Percentiles rank a stretch among this genome's conserved stretches.
phyloP scores from a whole-genome alignment of 1,284 basidiomycete genomes.

The Phlebopus sp. region DNA sequence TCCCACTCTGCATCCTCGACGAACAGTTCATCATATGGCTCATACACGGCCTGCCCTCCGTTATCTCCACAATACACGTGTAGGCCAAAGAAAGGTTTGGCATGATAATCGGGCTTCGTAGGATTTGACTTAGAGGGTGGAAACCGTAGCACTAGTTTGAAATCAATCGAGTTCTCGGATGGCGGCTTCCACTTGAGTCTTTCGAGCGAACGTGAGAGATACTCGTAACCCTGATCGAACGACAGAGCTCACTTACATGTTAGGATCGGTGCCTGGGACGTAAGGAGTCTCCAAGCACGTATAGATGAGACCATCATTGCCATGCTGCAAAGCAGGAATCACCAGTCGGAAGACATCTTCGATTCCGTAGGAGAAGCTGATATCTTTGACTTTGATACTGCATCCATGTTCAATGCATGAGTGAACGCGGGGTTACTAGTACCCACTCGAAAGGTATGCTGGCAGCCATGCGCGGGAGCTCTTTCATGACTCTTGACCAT shows the following conservation, averaged over 20 bases:
- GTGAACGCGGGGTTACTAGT: constrained; percentile 3
- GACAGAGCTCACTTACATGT: constrained; percentile 66
- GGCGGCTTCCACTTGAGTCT: constrained; percentile 99
- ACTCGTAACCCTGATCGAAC: constrained; percentile 1
- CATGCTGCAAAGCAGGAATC: constrained; percentile 89
- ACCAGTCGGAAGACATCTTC: constrained; percentile 82
- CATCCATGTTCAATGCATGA: constrained; percentile 11
- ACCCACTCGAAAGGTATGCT: constrained; percentile 83
- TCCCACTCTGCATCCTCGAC: constrained; percentile 95
- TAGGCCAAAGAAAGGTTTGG: constrained; percentile 86
- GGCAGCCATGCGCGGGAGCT: constrained; percentile 65
- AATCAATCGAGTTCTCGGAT: constrained; percentile 97
- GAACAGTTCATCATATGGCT: constrained; percentile 85
- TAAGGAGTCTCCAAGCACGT: constrained; percentile 89
- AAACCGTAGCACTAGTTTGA: constrained; percentile 91
- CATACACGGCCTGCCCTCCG: constrained; percentile 58
- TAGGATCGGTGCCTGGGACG: constrained; percentile 84
- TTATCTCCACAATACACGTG: constrained; percentile 77
- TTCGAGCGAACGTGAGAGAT: constrained; percentile 3
- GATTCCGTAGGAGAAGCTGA: constrained; percentile 87
- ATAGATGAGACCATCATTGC: constrained; percentile 96
- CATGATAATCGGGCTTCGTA: constrained; percentile 70
- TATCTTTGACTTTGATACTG: constrained; percentile 86
- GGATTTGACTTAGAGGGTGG: constrained; percentile 61
- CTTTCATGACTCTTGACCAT: constrained; percentile 66